Evolutionary conservation across 352 stramenopile genomes (phyloP), one percentile per base, ranked within the genome.

Genomic region (Pythium utonaiense): DNA sequence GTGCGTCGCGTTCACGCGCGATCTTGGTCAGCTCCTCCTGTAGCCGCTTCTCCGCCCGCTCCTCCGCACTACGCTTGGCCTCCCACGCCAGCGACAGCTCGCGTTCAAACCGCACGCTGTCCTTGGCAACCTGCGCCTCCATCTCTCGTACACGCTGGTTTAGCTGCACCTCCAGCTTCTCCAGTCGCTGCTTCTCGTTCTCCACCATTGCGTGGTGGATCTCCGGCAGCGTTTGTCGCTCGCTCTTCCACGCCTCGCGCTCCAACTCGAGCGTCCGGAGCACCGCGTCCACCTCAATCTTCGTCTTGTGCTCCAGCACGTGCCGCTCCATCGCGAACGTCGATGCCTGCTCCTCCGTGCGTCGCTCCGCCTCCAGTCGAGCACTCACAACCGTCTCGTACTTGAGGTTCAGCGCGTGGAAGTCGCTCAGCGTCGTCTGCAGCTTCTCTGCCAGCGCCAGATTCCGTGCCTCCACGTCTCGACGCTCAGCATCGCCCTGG

Each of bases 11-110:
- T 53, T 94, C 84, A 14, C 82, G 73, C 12, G 73, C 49, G 53
- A 91, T 86, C 73, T 88, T 75, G 44, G 75, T 64, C 8, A 87
- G 70, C 64, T 89, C 84, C 0, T 90, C 65, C 16, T 78, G 72
- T 36, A 92, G 71, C n/a, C 78, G 70, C 30, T 70, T 55, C 41
- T 91, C 80, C n/a, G 78, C 73, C 24, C 78, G 77, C 27, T 83
- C 77, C 45, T 92, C 77, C 8, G 80, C 75, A 33, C 69, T 55
- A 3, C 71, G 55, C 51, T 68, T 71, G 12, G 41, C 58, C 45
- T 80, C 67, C 25, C 48, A 52, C 14, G 75, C 80, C 40, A 66
- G 51, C 3, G 69, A 63, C 24, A 87, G 49, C 19, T 81, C 78
- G 14, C 67, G 41, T n/a, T 83, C 70, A 21, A 74, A 69, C 6